phyloP scores from a whole-genome alignment of 192 early-diverging fungal genomes.

The Entomortierella parvispora region DNA sequence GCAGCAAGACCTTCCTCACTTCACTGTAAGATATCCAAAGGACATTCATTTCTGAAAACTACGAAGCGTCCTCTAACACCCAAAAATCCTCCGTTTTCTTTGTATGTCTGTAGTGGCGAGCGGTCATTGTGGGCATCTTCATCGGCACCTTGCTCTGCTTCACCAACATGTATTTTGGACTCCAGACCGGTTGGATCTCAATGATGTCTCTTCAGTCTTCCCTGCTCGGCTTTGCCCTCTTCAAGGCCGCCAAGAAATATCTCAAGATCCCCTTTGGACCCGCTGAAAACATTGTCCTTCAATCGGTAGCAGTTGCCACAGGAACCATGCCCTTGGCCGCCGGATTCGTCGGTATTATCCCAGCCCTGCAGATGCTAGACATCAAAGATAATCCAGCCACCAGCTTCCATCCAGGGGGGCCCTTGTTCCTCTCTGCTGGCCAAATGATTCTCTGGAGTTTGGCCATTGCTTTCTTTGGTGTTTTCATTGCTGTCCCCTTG shows the following conservation, averaged over 20 bases:
- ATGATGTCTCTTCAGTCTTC: conserved; percentile 84
- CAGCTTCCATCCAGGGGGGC: conserved; percentile 46
- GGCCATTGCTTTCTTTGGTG: conserved; percentile 86
- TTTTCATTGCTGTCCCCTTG: conserved; percentile 88
- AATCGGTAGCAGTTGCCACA: conserved; percentile 85
- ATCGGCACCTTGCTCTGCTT: conserved; percentile 80
- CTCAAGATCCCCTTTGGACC: conserved; percentile 71
- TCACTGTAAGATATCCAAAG: conserved; percentile 22
- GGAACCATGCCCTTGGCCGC: conserved; percentile 87
- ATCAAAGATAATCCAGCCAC: conserved; percentile 57
- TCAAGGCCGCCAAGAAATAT: conserved; percentile 65
- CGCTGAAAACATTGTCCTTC: conserved; percentile 87
- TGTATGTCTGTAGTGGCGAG: conserved; percentile 50
- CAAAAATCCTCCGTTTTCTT: neutral
- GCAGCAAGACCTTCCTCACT: conserved; percentile 35
- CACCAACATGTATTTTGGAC: conserved; percentile 91
- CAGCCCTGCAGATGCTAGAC: conserved; percentile 78
- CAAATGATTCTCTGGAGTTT: conserved; percentile 80
- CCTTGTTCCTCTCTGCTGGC: conserved; percentile 55
- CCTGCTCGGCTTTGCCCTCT: conserved; percentile 79
- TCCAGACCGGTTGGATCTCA: conserved; percentile 84
- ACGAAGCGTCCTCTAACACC: no score
- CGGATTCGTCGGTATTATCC: conserved; percentile 87
- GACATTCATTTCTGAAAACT: neutral
- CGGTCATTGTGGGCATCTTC: conserved; percentile 70